These are phyloP conservation scores for Cercospora sp. DNA, from an alignment of 2,329 filamentous ascomycete species.

Conservation along the genomic window DNA sequence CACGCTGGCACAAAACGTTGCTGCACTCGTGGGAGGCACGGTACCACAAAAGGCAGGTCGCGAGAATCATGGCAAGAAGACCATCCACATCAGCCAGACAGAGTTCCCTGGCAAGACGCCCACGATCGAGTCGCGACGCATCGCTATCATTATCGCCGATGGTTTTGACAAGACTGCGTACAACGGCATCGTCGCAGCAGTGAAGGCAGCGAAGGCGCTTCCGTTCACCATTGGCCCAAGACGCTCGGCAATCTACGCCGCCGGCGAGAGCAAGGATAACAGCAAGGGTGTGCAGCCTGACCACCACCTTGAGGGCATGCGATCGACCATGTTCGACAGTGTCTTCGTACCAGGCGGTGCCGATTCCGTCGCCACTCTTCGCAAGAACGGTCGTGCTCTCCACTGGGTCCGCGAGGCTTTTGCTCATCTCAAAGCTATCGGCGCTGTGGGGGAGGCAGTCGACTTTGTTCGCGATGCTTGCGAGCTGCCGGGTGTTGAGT, in stretches of 20 bases:
- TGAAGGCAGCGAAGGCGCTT: conserved; percentile 64
- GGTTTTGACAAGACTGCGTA: conserved; percentile 71
- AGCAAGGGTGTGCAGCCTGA: conserved; percentile 64
- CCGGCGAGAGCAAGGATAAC: conserved; percentile 55
- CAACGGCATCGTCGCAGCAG: conserved; percentile 62
- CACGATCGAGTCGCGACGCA: conserved; percentile 68
- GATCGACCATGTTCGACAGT: conserved; percentile 79
- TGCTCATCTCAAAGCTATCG: conserved; percentile 77
- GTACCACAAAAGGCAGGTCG: conserved; percentile 56
- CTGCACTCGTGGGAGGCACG: conserved; percentile 67
- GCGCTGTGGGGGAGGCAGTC: conserved; percentile 71
- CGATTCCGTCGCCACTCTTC: conserved; percentile 62
- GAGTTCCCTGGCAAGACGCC: conserved; percentile 65
- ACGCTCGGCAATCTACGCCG: conserved; percentile 65
- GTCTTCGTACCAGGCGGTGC: conserved; percentile 74
- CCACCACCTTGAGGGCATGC: conserved; percentile 77
- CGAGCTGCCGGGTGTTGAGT: conserved; percentile 50
- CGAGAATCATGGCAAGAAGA: conserved; percentile 66
- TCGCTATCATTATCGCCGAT: conserved; percentile 76
- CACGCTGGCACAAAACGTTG: conserved; percentile 66
- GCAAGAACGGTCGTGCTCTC: conserved; percentile 68
- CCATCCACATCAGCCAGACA: conserved; percentile 68
- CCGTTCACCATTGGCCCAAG: conserved; percentile 72
- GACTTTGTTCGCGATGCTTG: conserved; percentile 58
- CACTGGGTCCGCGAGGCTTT: conserved; percentile 81